Evolutionary conservation across 1,139 yeast genomes (phyloP).

Genomic region (Geotrichum macrosporum): DNA sequence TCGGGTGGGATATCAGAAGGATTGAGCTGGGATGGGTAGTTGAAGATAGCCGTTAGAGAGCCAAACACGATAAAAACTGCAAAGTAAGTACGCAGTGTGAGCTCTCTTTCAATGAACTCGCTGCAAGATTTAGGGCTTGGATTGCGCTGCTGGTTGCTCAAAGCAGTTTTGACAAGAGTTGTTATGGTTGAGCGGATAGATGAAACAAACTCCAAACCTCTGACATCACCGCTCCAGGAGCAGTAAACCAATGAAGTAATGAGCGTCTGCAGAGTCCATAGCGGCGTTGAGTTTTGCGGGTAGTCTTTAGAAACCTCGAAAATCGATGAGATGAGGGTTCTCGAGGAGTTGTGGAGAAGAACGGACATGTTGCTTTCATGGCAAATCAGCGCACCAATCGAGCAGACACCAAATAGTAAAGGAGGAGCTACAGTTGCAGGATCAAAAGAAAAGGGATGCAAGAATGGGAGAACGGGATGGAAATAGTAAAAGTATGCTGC

Average conservation of each 20-base stretch:
- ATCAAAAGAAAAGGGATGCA: slow-evolving; percentile 36
- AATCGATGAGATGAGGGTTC: slow-evolving; percentile 27
- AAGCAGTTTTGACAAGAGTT: slow-evolving; percentile 25
- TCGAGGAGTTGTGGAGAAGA: slow-evolving; percentile 31
- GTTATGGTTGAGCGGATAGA: slow-evolving; percentile 32
- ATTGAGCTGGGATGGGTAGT: slow-evolving; percentile 26
- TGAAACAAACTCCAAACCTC: slow-evolving; percentile 34
- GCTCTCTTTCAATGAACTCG: slow-evolving; percentile 28
- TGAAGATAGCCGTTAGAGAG: slow-evolving; percentile 34
- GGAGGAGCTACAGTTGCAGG: slow-evolving; percentile 35
- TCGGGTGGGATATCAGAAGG: slow-evolving; percentile 10
- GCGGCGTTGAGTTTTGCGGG: slow-evolving; percentile 24
- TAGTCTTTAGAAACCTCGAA: slow-evolving; percentile 14
- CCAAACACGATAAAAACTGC: slow-evolving; percentile 34
- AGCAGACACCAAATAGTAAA: slow-evolving; percentile 36
- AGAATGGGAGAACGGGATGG: slow-evolving; percentile 37
- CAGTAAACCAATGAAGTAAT: slow-evolving; percentile 33
- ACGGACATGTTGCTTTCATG: slow-evolving; percentile 33
- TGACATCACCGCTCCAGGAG: slow-evolving; percentile 37
- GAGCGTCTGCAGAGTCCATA: slow-evolving; percentile 37
- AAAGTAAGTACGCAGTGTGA: slow-evolving; percentile 34
- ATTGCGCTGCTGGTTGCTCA: slow-evolving; percentile 11
- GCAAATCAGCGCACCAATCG: slow-evolving; percentile 37
- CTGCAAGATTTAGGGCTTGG: slow-evolving; percentile 4
- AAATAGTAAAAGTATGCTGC: slow-evolving; percentile 36